These are phyloP conservation scores for Papilionanthe hybrid DNA, from an alignment of 116 monocot species.

Conservation along the genomic window DNA sequence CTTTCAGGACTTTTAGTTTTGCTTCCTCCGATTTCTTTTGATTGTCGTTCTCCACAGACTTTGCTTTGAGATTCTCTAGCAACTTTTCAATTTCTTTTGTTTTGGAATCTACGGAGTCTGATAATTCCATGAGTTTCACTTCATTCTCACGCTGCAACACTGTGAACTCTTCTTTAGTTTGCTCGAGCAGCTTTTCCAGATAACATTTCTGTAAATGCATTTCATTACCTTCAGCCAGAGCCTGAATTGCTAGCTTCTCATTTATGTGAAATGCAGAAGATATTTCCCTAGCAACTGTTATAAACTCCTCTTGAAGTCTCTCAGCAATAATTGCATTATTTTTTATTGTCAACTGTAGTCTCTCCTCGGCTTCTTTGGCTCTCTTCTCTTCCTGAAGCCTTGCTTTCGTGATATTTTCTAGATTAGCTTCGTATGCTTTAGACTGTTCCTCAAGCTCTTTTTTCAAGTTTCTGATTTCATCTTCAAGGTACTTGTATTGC, in stretches of 20 bases:
- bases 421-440: conserved; percentile 62
- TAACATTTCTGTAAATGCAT: conserved; percentile 47
- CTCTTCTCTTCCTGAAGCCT: conserved; percentile 79
- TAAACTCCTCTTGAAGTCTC: conserved; percentile 62
- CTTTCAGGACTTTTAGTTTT: conserved; percentile 27
- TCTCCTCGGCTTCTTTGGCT: conserved; percentile 71
- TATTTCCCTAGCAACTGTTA: conserved; percentile 54
- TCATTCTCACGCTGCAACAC: conserved; percentile 30
- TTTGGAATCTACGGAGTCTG: conserved; percentile 39
- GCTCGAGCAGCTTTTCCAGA: conserved; percentile 48
- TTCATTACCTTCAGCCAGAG: conserved; percentile 55
- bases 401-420: conserved; percentile 31
- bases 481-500: conserved; percentile 67
- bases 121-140: conserved; percentile 51
- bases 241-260: conserved; percentile 62
- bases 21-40: conserved; percentile 36
- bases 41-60: conserved; percentile 38
- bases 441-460: conserved; percentile 57
- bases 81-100: conserved; percentile 55
- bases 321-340: conserved; percentile 52
- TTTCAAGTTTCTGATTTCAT: conserved; percentile 49
- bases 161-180: conserved; percentile 36
- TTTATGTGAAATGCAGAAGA: conserved; percentile 64
- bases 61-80: conserved; percentile 35
- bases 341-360: conserved; percentile 45